Base-by-base conservation (phyloP, 1,284 basidiomycete genomes). In the Cryptococcus jaspeensis region DNA sequence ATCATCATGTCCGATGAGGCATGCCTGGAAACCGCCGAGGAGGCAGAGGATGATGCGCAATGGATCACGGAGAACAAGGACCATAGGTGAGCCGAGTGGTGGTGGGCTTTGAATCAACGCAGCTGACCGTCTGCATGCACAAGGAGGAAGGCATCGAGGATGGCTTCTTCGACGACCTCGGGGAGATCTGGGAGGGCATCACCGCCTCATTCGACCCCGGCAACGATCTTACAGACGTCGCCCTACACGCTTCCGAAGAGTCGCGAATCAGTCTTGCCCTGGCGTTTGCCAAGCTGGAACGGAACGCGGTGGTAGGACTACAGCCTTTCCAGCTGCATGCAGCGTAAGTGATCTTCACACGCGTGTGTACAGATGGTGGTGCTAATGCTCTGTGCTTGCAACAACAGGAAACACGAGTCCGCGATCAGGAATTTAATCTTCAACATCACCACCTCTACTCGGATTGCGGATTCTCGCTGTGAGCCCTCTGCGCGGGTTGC, bases 391-490 rank as follows among this genome's bases (percentile, higher is more conserved):
- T 49, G 6, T 25, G 15, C 16, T 3, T 22, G 7, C 3, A 41
- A n/a, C n/a, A n/a, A n/a, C 25, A 70, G 65, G 4, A 18, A 51
- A 15, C 69, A 71, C 49, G 74, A 71, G 48, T 50, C 53, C 2
- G 38, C 39, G 2, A 62, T 77, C 22, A 58, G 75, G 42, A 35
- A 32, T 5, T 20, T 70, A 12, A 62, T 75, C 20, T 77, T 73
- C 58, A 57, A 71, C 47, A 59, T 73, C 18, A 75, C 75, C 2
- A 70, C 70, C 1, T 75, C 73, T 50, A 42, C 41, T 1, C 49
- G 69, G n/a, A 75, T 77, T 35, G 72, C 73, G 52, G 70, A 74
- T 52, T 18, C 48, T 6, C 44, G 52, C 18, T 75, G 75, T 77
- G 52, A 38, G 67, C 60, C 3, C 28, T 32, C 28, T 32, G 9